Evolutionary conservation across 768 basidiomycete genomes (phyloP).

Genomic region (Mycena maculata): DNA sequence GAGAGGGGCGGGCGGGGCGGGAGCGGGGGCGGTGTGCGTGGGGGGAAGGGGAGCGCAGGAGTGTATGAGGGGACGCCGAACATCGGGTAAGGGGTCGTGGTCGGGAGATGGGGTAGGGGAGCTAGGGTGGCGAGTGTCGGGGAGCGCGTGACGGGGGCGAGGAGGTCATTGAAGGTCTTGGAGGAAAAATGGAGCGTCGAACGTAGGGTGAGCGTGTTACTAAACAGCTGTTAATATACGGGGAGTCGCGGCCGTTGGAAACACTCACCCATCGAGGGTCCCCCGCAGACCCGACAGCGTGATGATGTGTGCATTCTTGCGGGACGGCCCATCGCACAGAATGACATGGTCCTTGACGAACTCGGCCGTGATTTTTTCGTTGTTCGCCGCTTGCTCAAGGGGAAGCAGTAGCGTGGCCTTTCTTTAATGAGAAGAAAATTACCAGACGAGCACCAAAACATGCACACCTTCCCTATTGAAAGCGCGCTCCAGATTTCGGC

Average conservation of each 20-base stretch:
- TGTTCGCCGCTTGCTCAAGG: slow-evolving; percentile 62
- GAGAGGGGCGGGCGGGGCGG: slow-evolving; percentile 50
- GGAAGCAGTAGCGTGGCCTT: slow-evolving; percentile 89
- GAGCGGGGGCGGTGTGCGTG: slow-evolving; percentile 51
- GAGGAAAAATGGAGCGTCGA: slow-evolving; percentile 57
- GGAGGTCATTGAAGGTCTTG: slow-evolving; percentile 53
- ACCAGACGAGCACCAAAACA: not conserved
- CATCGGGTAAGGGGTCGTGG: slow-evolving; percentile 58
- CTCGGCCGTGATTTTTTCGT: slow-evolving; percentile 72
- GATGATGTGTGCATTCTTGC: slow-evolving; percentile 65
- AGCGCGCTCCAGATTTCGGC: slow-evolving; percentile 74
- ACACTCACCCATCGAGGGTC: slow-evolving; percentile 66
- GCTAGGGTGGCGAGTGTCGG: slow-evolving; percentile 56
- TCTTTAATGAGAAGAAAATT: slow-evolving; percentile 1
- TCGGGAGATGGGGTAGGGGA: slow-evolving; percentile 59
- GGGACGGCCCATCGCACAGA: slow-evolving; percentile 66
- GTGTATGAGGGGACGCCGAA: slow-evolving; percentile 57
- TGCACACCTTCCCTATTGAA: slow-evolving; percentile 72
- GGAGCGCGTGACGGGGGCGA: slow-evolving; percentile 48
- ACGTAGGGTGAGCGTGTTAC: slow-evolving; percentile 56
- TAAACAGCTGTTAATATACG: slow-evolving; percentile 34
- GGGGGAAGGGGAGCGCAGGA: slow-evolving; percentile 61
- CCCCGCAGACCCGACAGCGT: slow-evolving; percentile 90
- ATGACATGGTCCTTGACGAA: slow-evolving; percentile 88
- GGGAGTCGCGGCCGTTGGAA: not conserved